Evolutionary conservation across 106 monocot genomes (phyloP).

Genomic region (Apostasia ramifera): DNA sequence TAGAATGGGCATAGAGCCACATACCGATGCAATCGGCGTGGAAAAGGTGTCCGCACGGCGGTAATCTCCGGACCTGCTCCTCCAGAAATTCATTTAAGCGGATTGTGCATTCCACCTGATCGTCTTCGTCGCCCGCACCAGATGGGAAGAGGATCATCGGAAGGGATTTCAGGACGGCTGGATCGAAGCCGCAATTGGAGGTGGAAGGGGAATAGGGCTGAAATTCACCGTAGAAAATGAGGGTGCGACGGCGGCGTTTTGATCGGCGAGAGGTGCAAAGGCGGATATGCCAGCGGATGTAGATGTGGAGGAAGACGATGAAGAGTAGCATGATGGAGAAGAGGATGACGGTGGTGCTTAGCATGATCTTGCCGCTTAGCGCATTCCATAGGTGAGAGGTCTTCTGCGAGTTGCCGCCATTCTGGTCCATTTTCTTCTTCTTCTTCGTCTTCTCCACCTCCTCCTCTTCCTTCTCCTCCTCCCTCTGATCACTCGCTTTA

Average conservation of each 20-base stretch:
- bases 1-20: conserved; percentile 38
- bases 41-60: conserved; percentile 39
- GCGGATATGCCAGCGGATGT: conserved; percentile 21
- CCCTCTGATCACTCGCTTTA: too few species aligned
- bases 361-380: conserved; percentile 30
- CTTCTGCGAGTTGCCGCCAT: too few species aligned
- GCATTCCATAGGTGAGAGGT: too few species aligned
- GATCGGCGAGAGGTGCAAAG: conserved; percentile 8
- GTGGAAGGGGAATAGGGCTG: neutral
- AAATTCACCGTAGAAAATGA: conserved; percentile 3
- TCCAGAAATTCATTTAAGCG: conserved; percentile 37
- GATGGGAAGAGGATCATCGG: conserved; percentile 17
- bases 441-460: too few species aligned
- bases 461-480: too few species aligned
- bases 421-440: too few species aligned
- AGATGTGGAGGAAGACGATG: conserved; percentile 30
- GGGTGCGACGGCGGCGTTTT: neutral
- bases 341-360: conserved; percentile 27
- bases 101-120: conserved; percentile 28
- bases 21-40: conserved; percentile 43
- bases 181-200: conserved; percentile 18
- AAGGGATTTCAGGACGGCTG: conserved; percentile 27
- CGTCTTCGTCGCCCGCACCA: neutral
- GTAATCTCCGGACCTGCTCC: conserved; percentile 31
- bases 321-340: conserved; percentile 34